These are phyloP conservation scores for Penicillium manginii DNA, from an alignment of 495 filamentous ascomycete species.

Conservation along the genomic window DNA sequence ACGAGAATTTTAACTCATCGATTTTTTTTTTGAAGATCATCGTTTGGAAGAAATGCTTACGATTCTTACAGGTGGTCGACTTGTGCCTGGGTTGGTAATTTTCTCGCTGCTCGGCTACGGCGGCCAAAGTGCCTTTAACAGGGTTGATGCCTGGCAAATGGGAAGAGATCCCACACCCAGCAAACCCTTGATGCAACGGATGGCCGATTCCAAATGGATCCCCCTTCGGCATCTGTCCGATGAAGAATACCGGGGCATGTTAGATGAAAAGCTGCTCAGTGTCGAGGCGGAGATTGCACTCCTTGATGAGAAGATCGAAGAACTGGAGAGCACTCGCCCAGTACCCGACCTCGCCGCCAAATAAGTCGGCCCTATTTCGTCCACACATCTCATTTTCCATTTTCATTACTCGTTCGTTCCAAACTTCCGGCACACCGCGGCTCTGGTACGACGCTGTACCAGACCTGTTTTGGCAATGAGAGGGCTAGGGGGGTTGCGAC, in stretches of 20 bases:
- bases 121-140: slow-evolving; percentile 63
- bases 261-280: slow-evolving; percentile 76
- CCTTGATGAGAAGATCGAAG: slow-evolving; percentile 79
- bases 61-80: slow-evolving; percentile 41
- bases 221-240: slow-evolving; percentile 77
- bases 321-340: slow-evolving; percentile 40
- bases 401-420: not conserved
- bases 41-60: slow-evolving; percentile 9
- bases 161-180: slow-evolving; percentile 38
- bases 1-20: slow-evolving; percentile 24
- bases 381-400: not conserved
- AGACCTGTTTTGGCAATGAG: slow-evolving; percentile 14
- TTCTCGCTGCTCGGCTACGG: slow-evolving; percentile 64
- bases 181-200: slow-evolving; percentile 49
- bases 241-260: slow-evolving; percentile 74
- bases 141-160: slow-evolving; percentile 52
- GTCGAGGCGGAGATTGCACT: slow-evolving; percentile 86
- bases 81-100: slow-evolving; percentile 64
- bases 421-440: slow-evolving; percentile 4
- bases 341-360: slow-evolving; percentile 8
- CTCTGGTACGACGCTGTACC: slow-evolving; percentile 16
- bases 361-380: slow-evolving; percentile 1
- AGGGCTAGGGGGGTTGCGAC: slow-evolving; percentile 15
- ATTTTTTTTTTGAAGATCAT: too few relatives aligned
- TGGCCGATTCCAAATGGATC: slow-evolving; percentile 75